These are phyloP conservation scores for Eucalyptus tenuipes DNA, from an alignment of 345 rosid species.

Conservation along the genomic window DNA sequence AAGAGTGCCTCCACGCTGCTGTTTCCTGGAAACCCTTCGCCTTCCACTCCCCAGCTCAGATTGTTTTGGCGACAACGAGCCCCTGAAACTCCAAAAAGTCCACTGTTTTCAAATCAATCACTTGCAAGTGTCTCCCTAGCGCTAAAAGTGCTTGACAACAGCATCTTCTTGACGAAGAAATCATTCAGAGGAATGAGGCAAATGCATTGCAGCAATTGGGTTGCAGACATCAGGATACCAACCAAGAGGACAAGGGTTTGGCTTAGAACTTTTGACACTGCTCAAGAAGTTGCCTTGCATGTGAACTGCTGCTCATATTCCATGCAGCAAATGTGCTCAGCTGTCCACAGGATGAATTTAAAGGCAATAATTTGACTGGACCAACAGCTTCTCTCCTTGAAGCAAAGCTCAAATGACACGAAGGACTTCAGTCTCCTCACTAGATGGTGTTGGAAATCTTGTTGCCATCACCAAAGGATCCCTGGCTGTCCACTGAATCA, in stretches of 20 bases:
- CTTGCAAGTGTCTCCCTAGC: background rate
- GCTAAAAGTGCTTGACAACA: background rate
- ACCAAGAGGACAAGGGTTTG: background rate
- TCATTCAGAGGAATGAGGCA: background rate
- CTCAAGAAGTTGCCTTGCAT: background rate
- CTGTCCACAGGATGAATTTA: background rate
- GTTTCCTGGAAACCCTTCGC: background rate
- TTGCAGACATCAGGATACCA: background rate
- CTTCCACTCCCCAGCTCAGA: background rate
- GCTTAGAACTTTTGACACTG: background rate
- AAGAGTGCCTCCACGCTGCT: background rate
- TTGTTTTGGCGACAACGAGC: background rate
- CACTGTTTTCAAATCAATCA: background rate
- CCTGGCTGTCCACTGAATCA: background rate
- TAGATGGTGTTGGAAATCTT: background rate
- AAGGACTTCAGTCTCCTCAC: background rate
- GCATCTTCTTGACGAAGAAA: background rate
- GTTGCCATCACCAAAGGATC: background rate
- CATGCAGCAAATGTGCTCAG: background rate
- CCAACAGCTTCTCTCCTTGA: background rate
- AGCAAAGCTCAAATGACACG: background rate
- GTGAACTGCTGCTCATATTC: background rate
- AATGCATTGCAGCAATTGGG: background rate
- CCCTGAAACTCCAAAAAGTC: background rate
- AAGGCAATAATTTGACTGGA: background rate